Evolutionary conservation across 805 yeast genomes (phyloP), one percentile per base, ranked within the genome.

Genomic region (Spathaspora girioi): DNA sequence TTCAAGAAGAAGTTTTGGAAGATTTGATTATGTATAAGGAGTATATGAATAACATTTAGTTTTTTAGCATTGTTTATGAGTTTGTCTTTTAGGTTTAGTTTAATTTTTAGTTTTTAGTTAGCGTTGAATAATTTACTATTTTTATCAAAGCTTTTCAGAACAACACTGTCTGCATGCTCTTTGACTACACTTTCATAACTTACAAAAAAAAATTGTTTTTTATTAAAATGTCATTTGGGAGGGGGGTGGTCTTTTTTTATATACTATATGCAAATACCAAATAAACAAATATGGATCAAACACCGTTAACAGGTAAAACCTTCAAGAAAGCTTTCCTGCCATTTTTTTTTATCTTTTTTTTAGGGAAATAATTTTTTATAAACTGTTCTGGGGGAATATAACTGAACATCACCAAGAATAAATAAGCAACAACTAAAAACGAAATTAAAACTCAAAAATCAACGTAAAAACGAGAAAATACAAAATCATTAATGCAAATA

Each of bases 1-100:
- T 23, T 73, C 71, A 9, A 59, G 78, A 48, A 63, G 76, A 50
- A 69, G 76, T 49, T 69, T 68, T 52, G 76, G 76, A 5, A 66
- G 69, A 46, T 71, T 58, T 50, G 67, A 71, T 20, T 71, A 58
- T 55, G 71, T 65, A 14, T 72, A 54, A 54, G n/a, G n/a, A n/a
- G n/a, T n/a, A n/a, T n/a, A n/a, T 17, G 38, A 12, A 12, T 44
- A 32, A 32, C 29, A 18, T 38, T 18, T 17, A 35, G n/a, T 17
- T 18, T 38, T 35, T 38, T 46, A 42, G 19, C 27, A 35, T 23
- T 46, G n/a, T 46, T 32, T 26, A 35, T 6, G 38, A 19, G 40
- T 17, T 29, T 18, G 46, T 29, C 17, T 44, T 29, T 23, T 12
- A 45, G 15, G 38, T n/a, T 27, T 19, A 14, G 19, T 14, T 27